These are phyloP conservation scores for Amaranthus palmeri DNA, from an alignment of 148 eudicot species.

Conservation along the genomic window DNA sequence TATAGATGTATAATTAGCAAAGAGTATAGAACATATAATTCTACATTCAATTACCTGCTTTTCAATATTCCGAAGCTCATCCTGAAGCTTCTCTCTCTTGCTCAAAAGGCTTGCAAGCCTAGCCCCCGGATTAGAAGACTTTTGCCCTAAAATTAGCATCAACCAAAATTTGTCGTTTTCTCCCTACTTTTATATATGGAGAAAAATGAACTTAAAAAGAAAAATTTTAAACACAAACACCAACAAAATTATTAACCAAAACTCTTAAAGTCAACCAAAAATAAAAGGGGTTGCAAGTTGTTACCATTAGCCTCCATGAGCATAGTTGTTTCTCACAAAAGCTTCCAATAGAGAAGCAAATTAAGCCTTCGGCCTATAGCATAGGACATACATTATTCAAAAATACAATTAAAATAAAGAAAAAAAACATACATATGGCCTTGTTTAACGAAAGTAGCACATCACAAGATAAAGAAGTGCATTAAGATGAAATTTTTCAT, in stretches of 20 bases:
- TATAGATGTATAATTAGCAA: neutral
- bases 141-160: conserved; percentile 38
- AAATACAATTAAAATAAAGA: too few species aligned
- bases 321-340: conserved; percentile 17
- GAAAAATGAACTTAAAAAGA: neutral
- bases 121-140: conserved; percentile 49
- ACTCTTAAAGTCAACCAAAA: neutral
- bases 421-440: too few species aligned
- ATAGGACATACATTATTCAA: too few species aligned
- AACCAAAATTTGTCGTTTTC: neutral
- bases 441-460: too few species aligned
- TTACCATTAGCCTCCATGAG: conserved; percentile 35
- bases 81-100: conserved; percentile 72
- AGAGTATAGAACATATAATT: neutral
- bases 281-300: neutral
- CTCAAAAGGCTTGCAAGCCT: conserved; percentile 48
- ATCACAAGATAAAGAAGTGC: too few species aligned
- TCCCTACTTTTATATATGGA: neutral
- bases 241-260: too few species aligned
- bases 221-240: neutral
- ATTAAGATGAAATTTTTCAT: too few species aligned
- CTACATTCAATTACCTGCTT: conserved; percentile 46
- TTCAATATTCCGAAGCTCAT: conserved; percentile 67
- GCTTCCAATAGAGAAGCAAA: conserved; percentile 6
- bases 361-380: too few species aligned